Conservation (phyloP, 1,284 basidiomycete species). For the Peniophora sp. region DNA sequence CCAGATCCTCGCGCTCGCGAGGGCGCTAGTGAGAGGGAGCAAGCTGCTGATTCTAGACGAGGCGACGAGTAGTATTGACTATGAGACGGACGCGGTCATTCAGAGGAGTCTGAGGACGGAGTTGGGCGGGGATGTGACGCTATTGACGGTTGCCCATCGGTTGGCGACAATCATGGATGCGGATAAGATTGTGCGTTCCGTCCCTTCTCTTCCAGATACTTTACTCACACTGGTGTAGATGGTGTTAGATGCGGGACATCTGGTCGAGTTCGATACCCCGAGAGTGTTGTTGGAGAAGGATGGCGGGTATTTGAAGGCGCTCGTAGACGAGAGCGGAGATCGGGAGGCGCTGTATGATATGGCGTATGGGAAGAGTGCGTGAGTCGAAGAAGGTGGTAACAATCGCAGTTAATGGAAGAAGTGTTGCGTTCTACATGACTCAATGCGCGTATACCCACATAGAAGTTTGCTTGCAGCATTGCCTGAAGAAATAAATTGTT, state of each 20-base stretch:
- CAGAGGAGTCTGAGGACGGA: constrained; percentile 48
- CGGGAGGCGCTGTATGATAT: constrained; percentile 38
- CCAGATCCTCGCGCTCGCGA: constrained; percentile 52
- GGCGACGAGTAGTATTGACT: constrained; percentile 33
- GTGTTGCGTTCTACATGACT: no score
- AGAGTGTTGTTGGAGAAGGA: constrained; percentile 44
- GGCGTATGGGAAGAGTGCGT: no score
- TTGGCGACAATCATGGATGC: constrained; percentile 67
- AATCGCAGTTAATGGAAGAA: no score
- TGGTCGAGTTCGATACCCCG: constrained; percentile 56
- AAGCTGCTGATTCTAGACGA: constrained; percentile 59
- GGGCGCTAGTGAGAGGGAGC: constrained; percentile 49
- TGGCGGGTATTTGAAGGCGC: constrained; percentile 41
- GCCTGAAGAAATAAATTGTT: no score
- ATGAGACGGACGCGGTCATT: constrained; percentile 51
- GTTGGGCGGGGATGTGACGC: constrained; percentile 44
- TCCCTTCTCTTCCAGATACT: not conserved
- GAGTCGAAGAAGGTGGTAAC: no score
- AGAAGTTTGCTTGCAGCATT: no score
- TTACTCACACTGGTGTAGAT: constrained; percentile 17
- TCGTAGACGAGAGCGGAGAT: constrained; percentile 56
- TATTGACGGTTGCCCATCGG: constrained; percentile 63
- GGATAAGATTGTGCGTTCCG: constrained; percentile 25
- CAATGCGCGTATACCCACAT: no score
- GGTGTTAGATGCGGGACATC: constrained; percentile 29